phyloP scores from a whole-genome alignment of 306 rosid genomes.

The Trifolium dubium region DNA sequence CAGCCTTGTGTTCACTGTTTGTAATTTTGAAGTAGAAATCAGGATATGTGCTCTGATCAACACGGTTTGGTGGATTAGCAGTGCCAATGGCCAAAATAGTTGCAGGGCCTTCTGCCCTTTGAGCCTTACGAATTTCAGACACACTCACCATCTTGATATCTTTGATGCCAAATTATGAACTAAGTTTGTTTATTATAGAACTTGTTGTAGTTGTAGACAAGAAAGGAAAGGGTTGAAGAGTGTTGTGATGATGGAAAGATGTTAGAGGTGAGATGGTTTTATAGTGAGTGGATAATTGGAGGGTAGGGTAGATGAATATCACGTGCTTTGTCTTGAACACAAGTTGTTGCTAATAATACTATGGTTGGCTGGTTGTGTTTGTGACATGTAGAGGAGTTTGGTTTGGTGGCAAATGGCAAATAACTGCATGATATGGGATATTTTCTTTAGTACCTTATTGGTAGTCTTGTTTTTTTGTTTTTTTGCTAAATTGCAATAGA shows the following conservation, averaged over 20 bases:
- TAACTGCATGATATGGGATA: too few species aligned
- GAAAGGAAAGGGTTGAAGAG: neutral
- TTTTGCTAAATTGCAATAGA: too few species aligned
- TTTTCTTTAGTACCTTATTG: too few species aligned
- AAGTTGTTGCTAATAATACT: neutral
- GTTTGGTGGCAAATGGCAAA: neutral
- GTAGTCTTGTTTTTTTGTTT: too few species aligned
- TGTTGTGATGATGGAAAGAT: neutral
- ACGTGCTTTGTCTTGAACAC: neutral
- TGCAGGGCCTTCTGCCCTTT: constrained; percentile 47
- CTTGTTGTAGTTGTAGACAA: neutral
- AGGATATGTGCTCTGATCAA: constrained; percentile 43
- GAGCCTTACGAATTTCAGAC: constrained; percentile 42
- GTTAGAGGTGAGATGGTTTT: neutral
- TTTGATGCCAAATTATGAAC: neutral
- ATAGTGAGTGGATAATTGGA: neutral
- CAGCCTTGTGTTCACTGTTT: constrained; percentile 34
- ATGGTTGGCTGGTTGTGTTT: neutral
- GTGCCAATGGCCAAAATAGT: constrained; percentile 44
- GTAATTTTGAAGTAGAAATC: constrained; percentile 44
- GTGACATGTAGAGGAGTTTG: neutral
- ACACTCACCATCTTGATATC: constrained; percentile 36
- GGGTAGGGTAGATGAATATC: neutral
- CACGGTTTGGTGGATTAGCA: constrained; percentile 37
- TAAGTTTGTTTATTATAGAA: neutral